Base-by-base conservation (phyloP, 371 early-diverging fungal species). In the Mycotypha africana region DNA sequence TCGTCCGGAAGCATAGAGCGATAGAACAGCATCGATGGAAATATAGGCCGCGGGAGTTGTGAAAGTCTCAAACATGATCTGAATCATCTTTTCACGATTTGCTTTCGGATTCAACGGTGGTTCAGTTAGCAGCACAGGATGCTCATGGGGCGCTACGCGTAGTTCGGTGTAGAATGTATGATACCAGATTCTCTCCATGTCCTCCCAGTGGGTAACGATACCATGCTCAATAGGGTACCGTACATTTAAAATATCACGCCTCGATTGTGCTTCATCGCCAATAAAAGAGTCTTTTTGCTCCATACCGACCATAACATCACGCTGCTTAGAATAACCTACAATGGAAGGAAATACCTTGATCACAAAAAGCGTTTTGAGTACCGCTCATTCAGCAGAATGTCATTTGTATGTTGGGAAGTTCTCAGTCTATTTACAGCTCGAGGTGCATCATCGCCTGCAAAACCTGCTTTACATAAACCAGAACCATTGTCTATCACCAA, bases 161-260 rank as follows among this genome's bases (percentile, higher is more conserved):
- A 84, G 74, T 63, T 84, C 85, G 63, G 84, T 86, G 73, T 85
- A 88, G 81, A 95, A 95, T 56, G 99, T 98, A 81, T 99, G 99
- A 76, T 99, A 99, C 95, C 99, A 99, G 68, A 99, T 99, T 82
- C 98, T 98, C 81, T 98, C 99, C 99, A 99, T 99, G 67, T 97
- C 97, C 64, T 99, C 99, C 99, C 99, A 99, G 92, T 99, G 96
- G 80, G 92, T 97, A 31, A 99, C 99, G 70, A 99, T 97, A 81
- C 99, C 99, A 85, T 99, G 99, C 74, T 99, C 98, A 74, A 99
- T 98, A 51, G 99, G 99, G 74, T 99, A 99, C 74, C 93, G 97
- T 51, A 99, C 87, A 35, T 95, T 92, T 51, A 99, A 81, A 64
- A 99, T 95, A 87, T 99, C 99, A 73, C 99, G 82, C 87, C 98